Conservation (phyloP, 768 basidiomycete species). For the Boletus barrowsii region DNA sequence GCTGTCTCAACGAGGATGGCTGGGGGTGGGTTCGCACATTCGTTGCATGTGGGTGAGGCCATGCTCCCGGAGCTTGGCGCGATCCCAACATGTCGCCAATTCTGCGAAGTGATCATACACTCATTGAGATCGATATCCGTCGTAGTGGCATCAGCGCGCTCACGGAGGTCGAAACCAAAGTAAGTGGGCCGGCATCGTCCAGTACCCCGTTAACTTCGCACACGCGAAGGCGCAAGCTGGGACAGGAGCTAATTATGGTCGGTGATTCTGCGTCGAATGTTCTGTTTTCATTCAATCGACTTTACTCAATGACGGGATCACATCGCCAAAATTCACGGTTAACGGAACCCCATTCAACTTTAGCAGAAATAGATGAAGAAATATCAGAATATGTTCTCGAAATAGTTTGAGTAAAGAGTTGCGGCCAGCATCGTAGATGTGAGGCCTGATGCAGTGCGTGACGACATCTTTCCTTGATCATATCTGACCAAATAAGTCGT, state of each 20-base stretch:
- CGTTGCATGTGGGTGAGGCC: neutral
- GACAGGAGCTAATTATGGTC: neutral
- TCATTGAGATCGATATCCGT: neutral
- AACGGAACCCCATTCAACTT: neutral
- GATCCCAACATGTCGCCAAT: neutral
- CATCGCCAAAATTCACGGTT: conserved; percentile 11
- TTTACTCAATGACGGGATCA: neutral
- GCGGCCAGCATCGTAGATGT: neutral
- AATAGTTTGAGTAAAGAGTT: neutral
- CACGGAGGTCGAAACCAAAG: neutral
- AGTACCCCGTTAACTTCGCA: neutral
- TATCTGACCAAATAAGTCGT: conserved; percentile 2
- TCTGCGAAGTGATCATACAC: neutral
- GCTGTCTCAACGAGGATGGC: too few species aligned
- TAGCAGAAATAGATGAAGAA: neutral
- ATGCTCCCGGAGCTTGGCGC: neutral
- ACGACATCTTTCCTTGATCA: neutral
- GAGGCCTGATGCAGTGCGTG: neutral
- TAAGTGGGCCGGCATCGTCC: neutral
- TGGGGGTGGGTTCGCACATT: neutral
- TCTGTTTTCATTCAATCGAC: neutral
- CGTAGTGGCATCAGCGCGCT: neutral
- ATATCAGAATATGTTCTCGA: too few species aligned
- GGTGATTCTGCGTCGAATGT: conserved; percentile 5
- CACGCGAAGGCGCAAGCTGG: neutral